Conservation (phyloP, 2,329 filamentous ascomycete genomes). For the Furcasterigmium furcatum region DNA sequence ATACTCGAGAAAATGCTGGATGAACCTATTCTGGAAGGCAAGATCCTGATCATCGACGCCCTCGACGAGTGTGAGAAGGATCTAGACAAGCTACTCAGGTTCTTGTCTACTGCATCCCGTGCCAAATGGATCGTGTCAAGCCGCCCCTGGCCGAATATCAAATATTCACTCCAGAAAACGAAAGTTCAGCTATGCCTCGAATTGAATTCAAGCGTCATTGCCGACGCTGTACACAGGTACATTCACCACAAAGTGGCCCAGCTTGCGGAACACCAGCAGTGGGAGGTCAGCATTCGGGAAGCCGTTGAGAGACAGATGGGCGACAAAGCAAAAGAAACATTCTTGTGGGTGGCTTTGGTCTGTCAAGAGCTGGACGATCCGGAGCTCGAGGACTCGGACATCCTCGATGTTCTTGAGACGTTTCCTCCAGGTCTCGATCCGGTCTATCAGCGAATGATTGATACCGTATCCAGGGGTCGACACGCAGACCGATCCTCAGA, state of each 20-base stretch:
- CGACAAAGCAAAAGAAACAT: constrained; percentile 30
- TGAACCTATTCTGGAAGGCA: constrained; percentile 21
- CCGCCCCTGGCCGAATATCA: constrained; percentile 33
- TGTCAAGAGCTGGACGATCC: no score
- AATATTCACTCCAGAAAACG: constrained; percentile 20
- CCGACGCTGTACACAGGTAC: constrained; percentile 26
- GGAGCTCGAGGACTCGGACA: no score
- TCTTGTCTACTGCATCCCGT: constrained; percentile 20
- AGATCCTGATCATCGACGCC: constrained; percentile 30
- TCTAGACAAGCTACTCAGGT: constrained; percentile 27
- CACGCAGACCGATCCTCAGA: no score
- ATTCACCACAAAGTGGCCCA: constrained; percentile 25
- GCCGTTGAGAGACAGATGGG: constrained; percentile 14
- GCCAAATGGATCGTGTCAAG: constrained; percentile 42
- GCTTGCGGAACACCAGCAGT: constrained; percentile 12
- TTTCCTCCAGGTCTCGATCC: no score
- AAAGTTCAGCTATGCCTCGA: constrained; percentile 26
- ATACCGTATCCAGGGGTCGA: no score
- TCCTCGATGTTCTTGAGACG: no score
- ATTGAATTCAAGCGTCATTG: constrained; percentile 27
- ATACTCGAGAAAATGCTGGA: constrained; percentile 36
- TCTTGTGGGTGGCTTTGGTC: no score
- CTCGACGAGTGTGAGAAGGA: constrained; percentile 16
- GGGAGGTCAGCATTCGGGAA: constrained; percentile 2
- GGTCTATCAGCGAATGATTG: no score